Evolutionary conservation across 75 land plant genomes (phyloP), one percentile per base, ranked within the genome.

Genomic region (Isoetes taiwanensis): DNA sequence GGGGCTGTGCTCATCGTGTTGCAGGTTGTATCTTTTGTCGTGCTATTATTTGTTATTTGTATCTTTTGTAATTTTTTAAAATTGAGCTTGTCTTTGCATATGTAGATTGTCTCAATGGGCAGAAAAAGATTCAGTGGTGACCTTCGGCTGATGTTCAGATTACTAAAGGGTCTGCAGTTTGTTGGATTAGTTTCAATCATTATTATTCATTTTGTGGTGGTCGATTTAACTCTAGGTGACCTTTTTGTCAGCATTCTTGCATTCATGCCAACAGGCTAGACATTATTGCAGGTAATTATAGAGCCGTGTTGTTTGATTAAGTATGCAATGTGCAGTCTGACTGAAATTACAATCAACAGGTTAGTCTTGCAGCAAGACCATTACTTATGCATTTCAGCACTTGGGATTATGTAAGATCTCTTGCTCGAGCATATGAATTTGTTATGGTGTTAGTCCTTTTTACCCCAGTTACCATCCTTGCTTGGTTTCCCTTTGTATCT

Each of bases 1-100:
- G 43, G 81, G 57, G 72, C 64, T 0, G 61, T 85, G 40, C 67
- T 89, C 28, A 56, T 73, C 37, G 41, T 82, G 8, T 61, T 90
- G 59, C 86, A 90, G 94, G 97, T 86, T 19, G 5, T 5, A n/a
- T n/a, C n/a, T n/a, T n/a, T n/a, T n/a, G n/a, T n/a, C n/a, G n/a
- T n/a, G n/a, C n/a, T n/a, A n/a, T n/a, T n/a, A n/a, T n/a, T n/a
- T n/a, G n/a, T n/a, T n/a, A n/a, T n/a, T n/a, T n/a, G n/a, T n/a
- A n/a, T n/a, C n/a, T n/a, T n/a, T n/a, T n/a, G n/a, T n/a, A n/a
- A n/a, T n/a, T n/a, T n/a, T n/a, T n/a, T n/a, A n/a, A n/a, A n/a
- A n/a, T n/a, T n/a, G n/a, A n/a, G n/a, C n/a, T n/a, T n/a, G n/a
- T n/a, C n/a, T 46, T 6, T 46, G 9, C 14, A 37, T 14, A 14